Conservation (phyloP, 176 grass and related monocot species). For the Triticum urartu region DNA sequence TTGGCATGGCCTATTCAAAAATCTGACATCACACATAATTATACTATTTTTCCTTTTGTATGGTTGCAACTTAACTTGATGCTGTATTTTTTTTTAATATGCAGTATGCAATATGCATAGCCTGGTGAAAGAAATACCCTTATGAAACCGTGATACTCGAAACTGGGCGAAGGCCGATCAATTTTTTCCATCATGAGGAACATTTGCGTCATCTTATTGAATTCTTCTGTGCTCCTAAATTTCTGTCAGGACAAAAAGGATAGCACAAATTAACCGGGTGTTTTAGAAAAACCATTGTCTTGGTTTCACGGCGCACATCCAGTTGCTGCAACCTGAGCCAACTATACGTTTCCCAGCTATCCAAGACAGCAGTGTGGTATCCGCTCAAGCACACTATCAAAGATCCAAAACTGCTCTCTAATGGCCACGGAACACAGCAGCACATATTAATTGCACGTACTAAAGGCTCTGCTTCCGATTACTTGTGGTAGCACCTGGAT, state of each 20-base stretch:
- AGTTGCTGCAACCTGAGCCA: slow-evolving; percentile 53
- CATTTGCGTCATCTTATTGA: slow-evolving; percentile 74
- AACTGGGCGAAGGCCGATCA: slow-evolving; percentile 83
- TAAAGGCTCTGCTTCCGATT: not conserved
- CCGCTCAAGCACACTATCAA: slow-evolving; percentile 44
- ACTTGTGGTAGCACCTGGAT: slow-evolving; percentile 23
- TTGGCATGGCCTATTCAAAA: no score
- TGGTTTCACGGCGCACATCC: slow-evolving; percentile 56
- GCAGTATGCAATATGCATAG: not conserved
- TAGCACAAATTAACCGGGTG: not conserved
- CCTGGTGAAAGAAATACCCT: slow-evolving; percentile 6
- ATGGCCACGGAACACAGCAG: slow-evolving; percentile 45
- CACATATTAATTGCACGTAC: slow-evolving; percentile 34
- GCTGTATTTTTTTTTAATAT: not conserved
- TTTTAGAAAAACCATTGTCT: slow-evolving; percentile 44
- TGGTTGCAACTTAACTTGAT: slow-evolving; percentile 12
- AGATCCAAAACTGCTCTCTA: slow-evolving; percentile 42
- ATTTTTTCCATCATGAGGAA: slow-evolving; percentile 74
- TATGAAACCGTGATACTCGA: slow-evolving; percentile 48
- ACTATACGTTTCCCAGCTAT: slow-evolving; percentile 15
- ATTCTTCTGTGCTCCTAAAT: slow-evolving; percentile 69
- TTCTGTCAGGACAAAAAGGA: no score
- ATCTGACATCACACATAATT: no score
- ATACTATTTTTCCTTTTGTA: no score
- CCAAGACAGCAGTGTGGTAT: slow-evolving; percentile 36